phyloP scores from a whole-genome alignment of 306 rosid genomes.

The Prunus armeniaca region DNA sequence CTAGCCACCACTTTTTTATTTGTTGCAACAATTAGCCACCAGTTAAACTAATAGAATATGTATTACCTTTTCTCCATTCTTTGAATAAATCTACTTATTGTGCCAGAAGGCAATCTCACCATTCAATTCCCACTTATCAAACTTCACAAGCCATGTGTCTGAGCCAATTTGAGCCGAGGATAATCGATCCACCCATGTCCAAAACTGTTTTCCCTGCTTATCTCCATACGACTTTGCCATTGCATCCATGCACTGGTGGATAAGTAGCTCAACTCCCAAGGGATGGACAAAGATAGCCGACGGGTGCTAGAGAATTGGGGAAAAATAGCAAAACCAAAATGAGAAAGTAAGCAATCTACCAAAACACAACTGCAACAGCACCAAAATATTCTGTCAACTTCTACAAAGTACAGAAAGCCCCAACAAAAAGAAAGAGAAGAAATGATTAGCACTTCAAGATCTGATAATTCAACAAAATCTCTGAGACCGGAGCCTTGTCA shows the following conservation, averaged over 20 bases:
- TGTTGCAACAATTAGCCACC: too few relatives aligned
- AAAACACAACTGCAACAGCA: not conserved
- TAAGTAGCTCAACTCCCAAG: slow-evolving; percentile 42
- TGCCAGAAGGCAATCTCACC: slow-evolving; percentile 40
- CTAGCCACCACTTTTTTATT: too few relatives aligned
- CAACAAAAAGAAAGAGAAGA: not conserved
- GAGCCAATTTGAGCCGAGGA: slow-evolving; percentile 50
- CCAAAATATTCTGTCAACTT: not conserved
- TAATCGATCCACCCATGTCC: slow-evolving; percentile 60
- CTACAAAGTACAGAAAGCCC: not conserved
- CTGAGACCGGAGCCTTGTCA: not conserved
- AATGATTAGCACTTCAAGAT: not conserved
- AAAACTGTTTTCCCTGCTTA: slow-evolving; percentile 44
- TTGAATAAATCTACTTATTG: not conserved
- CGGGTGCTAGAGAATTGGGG: slow-evolving; percentile 16
- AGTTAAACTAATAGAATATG: not conserved
- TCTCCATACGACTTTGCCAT: slow-evolving; percentile 32
- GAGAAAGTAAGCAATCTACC: not conserved
- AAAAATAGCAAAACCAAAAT: slow-evolving; percentile 5
- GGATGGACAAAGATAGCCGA: slow-evolving; percentile 45
- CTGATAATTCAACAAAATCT: not conserved
- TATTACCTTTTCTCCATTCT: not conserved
- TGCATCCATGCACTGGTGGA: slow-evolving; percentile 33
- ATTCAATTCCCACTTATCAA: slow-evolving; percentile 66
- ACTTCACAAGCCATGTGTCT: slow-evolving; percentile 66